phyloP scores from a whole-genome alignment of 2,329 filamentous ascomycete genomes.

The Curvularia eragrostidis region DNA sequence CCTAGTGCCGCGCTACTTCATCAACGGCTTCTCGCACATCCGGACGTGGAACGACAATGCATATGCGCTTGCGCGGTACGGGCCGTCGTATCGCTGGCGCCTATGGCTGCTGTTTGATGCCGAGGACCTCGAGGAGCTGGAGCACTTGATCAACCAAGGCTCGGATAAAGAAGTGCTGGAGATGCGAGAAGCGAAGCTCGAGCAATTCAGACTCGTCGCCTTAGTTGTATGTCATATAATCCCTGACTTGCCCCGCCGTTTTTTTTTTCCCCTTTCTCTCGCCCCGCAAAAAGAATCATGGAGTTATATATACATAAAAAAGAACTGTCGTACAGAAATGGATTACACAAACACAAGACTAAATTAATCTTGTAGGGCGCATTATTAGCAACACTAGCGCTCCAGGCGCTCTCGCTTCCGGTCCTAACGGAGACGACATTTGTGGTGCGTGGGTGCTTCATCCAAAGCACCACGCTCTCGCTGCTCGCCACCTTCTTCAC shows the following conservation, averaged over 20 bases:
- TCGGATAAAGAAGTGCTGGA: conserved; percentile 20
- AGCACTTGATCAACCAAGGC: conserved; percentile 25
- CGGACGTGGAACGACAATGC: conserved; percentile 10
- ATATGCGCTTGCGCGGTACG: conserved; percentile 26
- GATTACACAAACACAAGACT: too few species aligned
- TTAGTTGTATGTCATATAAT: conserved; percentile 32
- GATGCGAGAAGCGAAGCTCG: conserved; percentile 21
- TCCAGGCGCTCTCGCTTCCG: conserved; percentile 27
- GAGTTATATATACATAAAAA: too few species aligned
- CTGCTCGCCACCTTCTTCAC: conserved; percentile 30
- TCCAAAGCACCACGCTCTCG: conserved; percentile 17
- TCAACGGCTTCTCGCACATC: conserved; percentile 12
- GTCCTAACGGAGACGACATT: conserved; percentile 15
- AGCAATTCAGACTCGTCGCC: conserved; percentile 25
- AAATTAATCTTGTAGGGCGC: conserved; percentile 20
- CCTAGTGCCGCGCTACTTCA: conserved; percentile 13
- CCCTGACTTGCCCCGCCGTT: too few species aligned
- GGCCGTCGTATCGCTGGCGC: conserved; percentile 19
- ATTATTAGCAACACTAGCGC: conserved; percentile 22
- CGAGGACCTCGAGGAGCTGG: conserved; percentile 24
- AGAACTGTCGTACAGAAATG: too few species aligned
- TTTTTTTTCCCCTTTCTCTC: background rate
- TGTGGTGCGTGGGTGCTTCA: conserved; percentile 20
- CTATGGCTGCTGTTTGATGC: conserved; percentile 33
- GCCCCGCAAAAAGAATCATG: background rate